A percentile compares a stretch with the other conserved stretches of the same genome.
Conservation (phyloP, 257 asterid genomes). For the Vinca minor region DNA sequence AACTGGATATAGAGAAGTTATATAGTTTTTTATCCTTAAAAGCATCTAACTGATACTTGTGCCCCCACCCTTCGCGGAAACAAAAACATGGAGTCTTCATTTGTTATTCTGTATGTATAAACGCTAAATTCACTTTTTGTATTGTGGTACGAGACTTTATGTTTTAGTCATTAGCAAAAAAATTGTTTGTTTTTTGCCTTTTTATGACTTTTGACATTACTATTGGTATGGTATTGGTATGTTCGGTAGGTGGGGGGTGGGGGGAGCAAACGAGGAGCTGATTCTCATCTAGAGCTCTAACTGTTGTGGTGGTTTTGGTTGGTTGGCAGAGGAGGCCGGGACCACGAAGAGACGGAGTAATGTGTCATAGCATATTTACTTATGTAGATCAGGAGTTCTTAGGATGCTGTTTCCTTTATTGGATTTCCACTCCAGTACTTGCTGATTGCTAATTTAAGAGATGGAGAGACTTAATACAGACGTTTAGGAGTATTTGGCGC, state of each 20-base stretch:
- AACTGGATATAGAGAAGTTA: not conserved
- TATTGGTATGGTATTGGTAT: too few relatives aligned
- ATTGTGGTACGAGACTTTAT: not conserved
- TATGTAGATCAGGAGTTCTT: not conserved
- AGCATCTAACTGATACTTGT: not conserved
- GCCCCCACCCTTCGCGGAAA: too few relatives aligned
- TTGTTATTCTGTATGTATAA: not conserved
- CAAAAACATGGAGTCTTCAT: too few relatives aligned
- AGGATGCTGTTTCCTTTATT: not conserved
- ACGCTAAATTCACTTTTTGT: not conserved
- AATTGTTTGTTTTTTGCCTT: not conserved
- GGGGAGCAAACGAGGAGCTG: not conserved
- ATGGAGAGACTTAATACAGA: not conserved
- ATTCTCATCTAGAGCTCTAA: not conserved
- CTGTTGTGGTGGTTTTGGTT: not conserved
- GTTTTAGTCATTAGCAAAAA: not conserved
- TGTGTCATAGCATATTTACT: not conserved
- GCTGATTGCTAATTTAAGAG: not conserved
- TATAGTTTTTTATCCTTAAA: not conserved
- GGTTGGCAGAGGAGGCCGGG: not conserved
- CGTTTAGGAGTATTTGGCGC: not conserved
- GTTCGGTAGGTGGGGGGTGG: not conserved
- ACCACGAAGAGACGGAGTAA: not conserved
- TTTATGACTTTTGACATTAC: too few relatives aligned
- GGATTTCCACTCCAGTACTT: not conserved